Percentiles rank a stretch among this genome's conserved stretches.
Conservation (phyloP, 2,329 filamentous ascomycete species). For the Microcyclosporella mali region DNA sequence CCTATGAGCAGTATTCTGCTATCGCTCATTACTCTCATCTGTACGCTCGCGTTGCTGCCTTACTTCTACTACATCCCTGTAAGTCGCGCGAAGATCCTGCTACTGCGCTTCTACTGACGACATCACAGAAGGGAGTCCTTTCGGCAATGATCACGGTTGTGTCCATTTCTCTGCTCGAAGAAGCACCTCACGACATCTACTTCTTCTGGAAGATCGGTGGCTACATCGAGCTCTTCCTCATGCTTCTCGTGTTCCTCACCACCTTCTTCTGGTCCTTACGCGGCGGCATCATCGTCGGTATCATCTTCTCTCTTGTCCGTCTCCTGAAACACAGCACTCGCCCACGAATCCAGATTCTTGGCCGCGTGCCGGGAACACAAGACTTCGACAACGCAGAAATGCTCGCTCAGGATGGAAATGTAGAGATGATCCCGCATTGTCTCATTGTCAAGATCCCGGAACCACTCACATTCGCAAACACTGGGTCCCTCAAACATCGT, state of each 20-base stretch:
- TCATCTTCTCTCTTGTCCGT: conserved; percentile 81
- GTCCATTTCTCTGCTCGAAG: conserved; percentile 88
- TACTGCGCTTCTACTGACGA: conserved; percentile 1
- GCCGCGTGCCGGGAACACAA: conserved; percentile 71
- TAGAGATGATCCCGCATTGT: conserved; percentile 88
- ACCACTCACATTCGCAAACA: conserved; percentile 94
- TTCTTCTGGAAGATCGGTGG: conserved; percentile 85
- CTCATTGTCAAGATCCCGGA: conserved; percentile 97
- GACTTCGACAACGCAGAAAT: conserved; percentile 80
- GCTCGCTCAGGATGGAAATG: conserved; percentile 25
- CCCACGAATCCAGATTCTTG: conserved; percentile 91
- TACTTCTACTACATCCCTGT: conserved; percentile 96
- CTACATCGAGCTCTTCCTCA: conserved; percentile 78
- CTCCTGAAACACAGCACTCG: conserved; percentile 87
- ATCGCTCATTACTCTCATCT: conserved; percentile 73
- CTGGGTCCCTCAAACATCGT: conserved; percentile 75
- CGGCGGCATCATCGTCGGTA: conserved; percentile 86
- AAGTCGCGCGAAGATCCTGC: conserved; percentile 32
- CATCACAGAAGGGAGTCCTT: conserved; percentile 74
- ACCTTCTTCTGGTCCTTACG: conserved; percentile 95
- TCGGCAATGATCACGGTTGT: conserved; percentile 94
- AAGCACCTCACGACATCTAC: conserved; percentile 82
- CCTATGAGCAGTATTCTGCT: conserved; percentile 90
- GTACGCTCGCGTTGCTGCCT: conserved; percentile 74
- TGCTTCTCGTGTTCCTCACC: conserved; percentile 81